Conservation (phyloP, 1,284 basidiomycete species). For the Pseudozyma hubeiensis region DNA sequence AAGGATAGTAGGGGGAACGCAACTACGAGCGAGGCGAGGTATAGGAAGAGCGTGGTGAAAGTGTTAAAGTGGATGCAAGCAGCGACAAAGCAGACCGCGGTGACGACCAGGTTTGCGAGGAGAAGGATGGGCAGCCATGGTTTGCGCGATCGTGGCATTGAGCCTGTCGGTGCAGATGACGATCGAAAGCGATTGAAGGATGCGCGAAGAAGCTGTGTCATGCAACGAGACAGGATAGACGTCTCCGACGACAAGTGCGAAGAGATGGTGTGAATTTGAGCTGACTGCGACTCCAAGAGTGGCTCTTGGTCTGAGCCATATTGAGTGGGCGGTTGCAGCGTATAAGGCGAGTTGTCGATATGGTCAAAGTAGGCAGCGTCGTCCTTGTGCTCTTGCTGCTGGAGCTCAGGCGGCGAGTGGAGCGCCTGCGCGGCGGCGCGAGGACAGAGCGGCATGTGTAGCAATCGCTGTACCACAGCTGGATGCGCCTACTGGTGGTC, state of each 20-base stretch:
- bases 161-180: not conserved
- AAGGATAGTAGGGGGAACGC: conserved; percentile 32
- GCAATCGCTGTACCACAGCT: not conserved
- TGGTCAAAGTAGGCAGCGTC: conserved; percentile 20
- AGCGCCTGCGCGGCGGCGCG: conserved; percentile 24
- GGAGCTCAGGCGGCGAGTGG: conserved; percentile 9
- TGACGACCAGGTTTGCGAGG: conserved; percentile 17
- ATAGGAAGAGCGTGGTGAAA: conserved; percentile 39
- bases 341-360: conserved; percentile 9
- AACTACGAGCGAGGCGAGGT: conserved; percentile 32
- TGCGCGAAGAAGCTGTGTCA: not conserved
- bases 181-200: not conserved
- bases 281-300: conserved; percentile 5
- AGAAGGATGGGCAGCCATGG: conserved; percentile 21
- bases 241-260: not conserved
- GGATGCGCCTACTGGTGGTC: not conserved
- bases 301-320: conserved; percentile 21
- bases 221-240: conserved; percentile 3
- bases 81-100: conserved; percentile 21
- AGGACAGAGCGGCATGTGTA: conserved; percentile 26
- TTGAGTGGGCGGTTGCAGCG: conserved; percentile 3
- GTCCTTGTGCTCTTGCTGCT: conserved; percentile 22
- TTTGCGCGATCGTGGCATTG: conserved; percentile 5
- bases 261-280: not conserved
- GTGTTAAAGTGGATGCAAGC: conserved; percentile 41